Base-by-base conservation (phyloP, 176 grass and related monocot genomes). In the Oryza glaberrima region DNA sequence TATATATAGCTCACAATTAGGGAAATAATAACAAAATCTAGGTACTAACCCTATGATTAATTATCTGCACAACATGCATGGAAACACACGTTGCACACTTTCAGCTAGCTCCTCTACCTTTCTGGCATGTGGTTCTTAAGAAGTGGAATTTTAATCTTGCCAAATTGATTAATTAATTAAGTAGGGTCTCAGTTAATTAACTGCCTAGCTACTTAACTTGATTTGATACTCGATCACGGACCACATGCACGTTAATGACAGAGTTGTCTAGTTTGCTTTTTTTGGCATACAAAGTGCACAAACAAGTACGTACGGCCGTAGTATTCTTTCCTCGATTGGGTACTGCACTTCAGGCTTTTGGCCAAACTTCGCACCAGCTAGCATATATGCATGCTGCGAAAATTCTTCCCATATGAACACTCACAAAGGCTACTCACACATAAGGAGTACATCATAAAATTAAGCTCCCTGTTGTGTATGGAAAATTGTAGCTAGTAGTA, bases 291-390 rank as follows among this genome's bases (percentile, higher is more conserved):
- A 44, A 83, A 48, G 56, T 78, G 67, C 75, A 78, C 74, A 16
- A 61, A 11, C 64, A 64, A 67, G 47, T 70, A 80, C 20, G 41
- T 49, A 56, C 65, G 70, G 77, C 45, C 16, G 52, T 68, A 73
- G 11, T 82, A 90, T 58, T 74, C 22, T 86, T 82, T 25, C 43
- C 60, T 15, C 68, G 67, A 69, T 75, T 86, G 75, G 20, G 58
- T 87, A 78, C 75, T 28, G 49, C 75, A 64, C 16, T 63, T 23
- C 20, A 79, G 43, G 13, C 84, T 90, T 90, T 90, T 70, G 17
- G 79, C 80, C 88, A 70, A 90, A 87, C 84, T 67, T 10, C 63
- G 75, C 84, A 87, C 88, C 74, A 87, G 20, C 5, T 28, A 28
- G 28, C 28, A 28, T 28, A 28, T 28, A 75, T 6, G 20, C 5